phyloP scores from a whole-genome alignment of 1,284 basidiomycete species.

The Moesziomyces sp. region DNA sequence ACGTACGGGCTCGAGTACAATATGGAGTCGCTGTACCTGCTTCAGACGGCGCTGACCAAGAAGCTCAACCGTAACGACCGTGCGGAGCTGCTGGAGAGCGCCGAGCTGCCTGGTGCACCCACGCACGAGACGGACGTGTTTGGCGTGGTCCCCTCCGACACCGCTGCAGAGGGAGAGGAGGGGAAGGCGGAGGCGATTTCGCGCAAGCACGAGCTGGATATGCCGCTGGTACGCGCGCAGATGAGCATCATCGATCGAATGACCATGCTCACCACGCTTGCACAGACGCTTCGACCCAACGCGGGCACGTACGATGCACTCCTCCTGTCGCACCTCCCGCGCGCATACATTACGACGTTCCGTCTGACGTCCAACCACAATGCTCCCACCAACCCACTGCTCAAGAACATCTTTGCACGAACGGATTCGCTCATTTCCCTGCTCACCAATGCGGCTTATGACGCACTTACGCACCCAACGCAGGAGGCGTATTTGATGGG shows the following conservation, averaged over 20 bases:
- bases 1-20: slow-evolving; percentile 32
- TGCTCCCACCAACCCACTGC: slow-evolving; percentile 13
- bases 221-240: slow-evolving; percentile 30
- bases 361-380: slow-evolving; percentile 1
- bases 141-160: slow-evolving; percentile 5
- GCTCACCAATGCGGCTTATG: slow-evolving; percentile 9
- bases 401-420: slow-evolving; percentile 9
- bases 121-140: slow-evolving; percentile 25
- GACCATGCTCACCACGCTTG: slow-evolving; percentile 19
- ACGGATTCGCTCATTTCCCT: slow-evolving; percentile 24
- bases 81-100: slow-evolving; percentile 25
- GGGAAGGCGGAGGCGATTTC: slow-evolving; percentile 27
- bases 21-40: slow-evolving; percentile 16
- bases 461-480: not conserved
- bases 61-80: slow-evolving; percentile 12
- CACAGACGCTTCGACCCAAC: slow-evolving; percentile 6
- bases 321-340: slow-evolving; percentile 22
- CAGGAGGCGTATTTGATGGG: not conserved
- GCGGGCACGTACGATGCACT: not conserved
- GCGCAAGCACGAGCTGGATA: slow-evolving; percentile 23
- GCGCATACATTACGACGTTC: slow-evolving; percentile 26
- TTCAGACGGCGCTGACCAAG: slow-evolving; percentile 11
- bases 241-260: slow-evolving; percentile 40
- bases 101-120: slow-evolving; percentile 17
- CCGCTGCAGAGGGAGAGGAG: not conserved